Percentiles rank a stretch among this genome's conserved stretches.
These are phyloP conservation scores for Fusarium sublunatum DNA, from an alignment of 2,329 filamentous ascomycete genomes.

Conservation along the genomic window DNA sequence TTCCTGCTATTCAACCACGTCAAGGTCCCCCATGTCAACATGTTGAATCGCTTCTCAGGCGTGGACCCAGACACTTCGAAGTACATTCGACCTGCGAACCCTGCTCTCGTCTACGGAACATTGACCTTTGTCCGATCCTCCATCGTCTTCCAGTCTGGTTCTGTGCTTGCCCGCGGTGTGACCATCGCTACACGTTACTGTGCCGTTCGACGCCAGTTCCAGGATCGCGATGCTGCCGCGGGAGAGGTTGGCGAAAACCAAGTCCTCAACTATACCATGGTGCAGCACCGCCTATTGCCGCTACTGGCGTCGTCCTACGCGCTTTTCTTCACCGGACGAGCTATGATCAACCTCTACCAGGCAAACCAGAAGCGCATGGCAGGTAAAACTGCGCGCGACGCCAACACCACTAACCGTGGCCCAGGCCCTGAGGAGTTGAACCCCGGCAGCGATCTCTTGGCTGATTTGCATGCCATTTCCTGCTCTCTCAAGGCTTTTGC, in stretches of 20 bases:
- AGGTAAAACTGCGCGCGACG: constrained; percentile 53
- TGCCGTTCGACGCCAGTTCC: constrained; percentile 80
- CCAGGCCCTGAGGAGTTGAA: constrained; percentile 76
- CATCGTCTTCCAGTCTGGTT: constrained; percentile 79
- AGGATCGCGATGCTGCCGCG: constrained; percentile 74
- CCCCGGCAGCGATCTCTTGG: constrained; percentile 72
- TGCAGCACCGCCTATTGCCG: constrained; percentile 78
- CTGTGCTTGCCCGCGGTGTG: constrained; percentile 77
- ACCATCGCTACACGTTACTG: constrained; percentile 82
- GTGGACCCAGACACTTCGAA: constrained; percentile 75
- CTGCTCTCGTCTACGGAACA: constrained; percentile 78
- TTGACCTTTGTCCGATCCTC: constrained; percentile 79
- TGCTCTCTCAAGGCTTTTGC: constrained; percentile 80
- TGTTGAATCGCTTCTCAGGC: constrained; percentile 77
- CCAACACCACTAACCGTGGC: constrained; percentile 60
- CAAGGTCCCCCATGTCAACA: constrained; percentile 76
- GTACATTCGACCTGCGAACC: constrained; percentile 74
- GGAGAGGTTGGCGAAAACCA: constrained; percentile 73
- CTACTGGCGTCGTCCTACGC: constrained; percentile 80
- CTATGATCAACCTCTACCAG: constrained; percentile 79
- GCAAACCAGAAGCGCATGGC: constrained; percentile 77
- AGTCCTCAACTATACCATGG: constrained; percentile 85
- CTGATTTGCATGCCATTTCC: constrained; percentile 80
- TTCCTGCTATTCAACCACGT: constrained; percentile 81
- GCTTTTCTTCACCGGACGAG: constrained; percentile 81